Evolutionary conservation across 176 grass and related monocot genomes (phyloP), one percentile per base, ranked within the genome.

Genomic region (Zoysia japonica): DNA sequence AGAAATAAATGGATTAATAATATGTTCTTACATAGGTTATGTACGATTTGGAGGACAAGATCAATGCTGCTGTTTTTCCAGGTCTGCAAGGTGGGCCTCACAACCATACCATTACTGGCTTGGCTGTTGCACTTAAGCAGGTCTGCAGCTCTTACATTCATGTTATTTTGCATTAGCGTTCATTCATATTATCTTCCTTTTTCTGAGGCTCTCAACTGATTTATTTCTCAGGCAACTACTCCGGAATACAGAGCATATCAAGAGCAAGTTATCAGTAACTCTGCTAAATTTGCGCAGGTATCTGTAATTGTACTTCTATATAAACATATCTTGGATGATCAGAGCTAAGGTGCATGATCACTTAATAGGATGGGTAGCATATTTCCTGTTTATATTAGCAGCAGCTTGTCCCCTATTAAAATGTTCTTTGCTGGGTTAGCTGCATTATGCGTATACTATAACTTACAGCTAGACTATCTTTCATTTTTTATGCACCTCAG

Each of bases 81-180:
- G 96, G 96, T 78, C 92, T 99, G 66, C 96, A 99, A 93, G 96
- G 96, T 67, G 96, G 96, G 17, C 96, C 96, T 40, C 96, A 99
- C 78, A 99, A 99, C 60, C 96, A 99, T 86, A 99, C 96, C n/a
- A 99, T 99, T 74, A 75, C 92, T 91, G 96, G 96, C 68, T 87
- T 99, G 61, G 96, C 96, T 77, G 92, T 99, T 83, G 96, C 96
- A 8, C 92, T 99, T 78, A 99, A 99, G 88, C 96, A 99, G 92
- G 96, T 99, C 53, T 70, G 72, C 43, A 65, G 10, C 41, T 78
- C 51, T 62, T 84, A 49, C 61, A 43, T 67, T 85, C 60, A 14
- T 77, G 57, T 19, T 72, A 37, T 77, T 89, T 42, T 65, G 62
- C 57, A 9, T 76, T 70, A 39, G 43, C 53, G 78, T 67, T 12